Evolutionary conservation across 805 yeast genomes (phyloP).

Genomic region (Kodamaea neixiangensis): DNA sequence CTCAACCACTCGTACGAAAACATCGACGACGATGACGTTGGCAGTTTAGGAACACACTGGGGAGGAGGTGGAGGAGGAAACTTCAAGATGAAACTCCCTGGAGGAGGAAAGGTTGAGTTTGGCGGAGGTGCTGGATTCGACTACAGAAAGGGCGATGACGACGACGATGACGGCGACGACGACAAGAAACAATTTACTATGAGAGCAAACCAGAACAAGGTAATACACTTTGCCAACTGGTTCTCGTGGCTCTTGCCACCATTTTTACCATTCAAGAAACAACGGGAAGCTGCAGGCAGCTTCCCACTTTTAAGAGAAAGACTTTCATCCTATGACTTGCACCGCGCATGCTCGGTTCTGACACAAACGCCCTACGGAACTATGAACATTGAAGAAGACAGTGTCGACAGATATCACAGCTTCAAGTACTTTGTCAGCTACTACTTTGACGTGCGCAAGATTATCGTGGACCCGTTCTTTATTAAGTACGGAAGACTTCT

Average conservation of each 20-base stretch:
- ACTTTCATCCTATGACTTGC: conserved; percentile 22
- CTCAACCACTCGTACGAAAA: conserved; percentile 7
- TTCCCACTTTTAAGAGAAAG: conserved; percentile 18
- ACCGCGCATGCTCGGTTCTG: conserved; percentile 16
- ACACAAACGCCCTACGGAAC: conserved; percentile 10
- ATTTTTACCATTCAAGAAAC: conserved; percentile 16
- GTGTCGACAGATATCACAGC: conserved; percentile 9
- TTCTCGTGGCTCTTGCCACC: conserved; percentile 26
- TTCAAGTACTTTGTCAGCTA: conserved; percentile 18
- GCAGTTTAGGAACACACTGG: conserved; percentile 15
- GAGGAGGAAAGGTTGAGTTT: conserved; percentile 23
- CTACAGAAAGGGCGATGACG: conserved; percentile 11
- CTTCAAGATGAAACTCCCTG: conserved; percentile 21
- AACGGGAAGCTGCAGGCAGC: conserved; percentile 6
- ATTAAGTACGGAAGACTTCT: conserved; percentile 21
- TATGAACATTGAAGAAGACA: conserved; percentile 10
- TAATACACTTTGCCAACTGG: conserved; percentile 16
- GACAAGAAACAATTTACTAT: neutral
- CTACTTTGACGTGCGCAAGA: conserved; percentile 24
- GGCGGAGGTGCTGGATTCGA: conserved; percentile 34
- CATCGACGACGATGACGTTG: conserved; percentile 10
- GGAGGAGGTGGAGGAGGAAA: conserved; percentile 33
- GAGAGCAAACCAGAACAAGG: neutral
- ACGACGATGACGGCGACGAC: neutral
- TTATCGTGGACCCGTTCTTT: conserved; percentile 28